phyloP scores from a whole-genome alignment of 257 asterid species.

The Solanum sitiens region DNA sequence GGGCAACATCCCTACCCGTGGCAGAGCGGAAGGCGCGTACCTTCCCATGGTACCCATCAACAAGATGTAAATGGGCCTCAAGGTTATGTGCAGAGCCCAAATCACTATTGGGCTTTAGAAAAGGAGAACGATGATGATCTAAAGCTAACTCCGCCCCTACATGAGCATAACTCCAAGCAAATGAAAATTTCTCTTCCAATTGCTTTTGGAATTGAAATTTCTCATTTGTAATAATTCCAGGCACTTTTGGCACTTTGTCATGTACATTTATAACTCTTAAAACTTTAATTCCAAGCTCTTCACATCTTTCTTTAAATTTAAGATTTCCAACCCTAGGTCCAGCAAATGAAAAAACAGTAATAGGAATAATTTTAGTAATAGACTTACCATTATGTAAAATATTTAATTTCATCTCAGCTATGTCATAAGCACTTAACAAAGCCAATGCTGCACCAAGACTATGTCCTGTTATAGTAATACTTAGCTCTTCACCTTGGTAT shows the following conservation, averaged over 20 bases:
- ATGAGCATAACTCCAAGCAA: conserved; percentile 83
- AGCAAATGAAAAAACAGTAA: conserved; percentile 43
- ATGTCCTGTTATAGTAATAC: conserved; percentile 72
- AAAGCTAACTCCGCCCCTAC: conserved; percentile 56
- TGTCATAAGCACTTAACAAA: conserved; percentile 54
- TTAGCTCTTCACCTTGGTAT: conserved; percentile 44
- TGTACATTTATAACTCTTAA: conserved; percentile 45
- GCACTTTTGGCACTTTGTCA: conserved; percentile 57
- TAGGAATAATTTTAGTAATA: conserved; percentile 25
- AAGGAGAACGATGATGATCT: conserved; percentile 51
- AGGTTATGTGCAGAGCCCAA: conserved; percentile 46
- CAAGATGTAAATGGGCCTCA: conserved; percentile 54
- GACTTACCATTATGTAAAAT: conserved; percentile 13
- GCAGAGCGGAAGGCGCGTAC: conserved; percentile 12
- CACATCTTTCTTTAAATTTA: conserved; percentile 61
- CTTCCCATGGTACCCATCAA: conserved; percentile 62
- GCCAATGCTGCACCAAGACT: conserved; percentile 82
- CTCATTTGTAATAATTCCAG: conserved; percentile 65
- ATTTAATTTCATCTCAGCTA: conserved; percentile 51
- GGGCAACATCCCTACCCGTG: conserved; percentile 47
- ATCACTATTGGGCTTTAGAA: conserved; percentile 26
- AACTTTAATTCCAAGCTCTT: conserved; percentile 47
- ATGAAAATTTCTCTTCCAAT: conserved; percentile 33
- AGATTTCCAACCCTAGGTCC: conserved; percentile 72
- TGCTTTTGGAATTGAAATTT: conserved; percentile 47